phyloP scores from a whole-genome alignment of 2,329 filamentous ascomycete genomes.

The Orbilia brochopaga region DNA sequence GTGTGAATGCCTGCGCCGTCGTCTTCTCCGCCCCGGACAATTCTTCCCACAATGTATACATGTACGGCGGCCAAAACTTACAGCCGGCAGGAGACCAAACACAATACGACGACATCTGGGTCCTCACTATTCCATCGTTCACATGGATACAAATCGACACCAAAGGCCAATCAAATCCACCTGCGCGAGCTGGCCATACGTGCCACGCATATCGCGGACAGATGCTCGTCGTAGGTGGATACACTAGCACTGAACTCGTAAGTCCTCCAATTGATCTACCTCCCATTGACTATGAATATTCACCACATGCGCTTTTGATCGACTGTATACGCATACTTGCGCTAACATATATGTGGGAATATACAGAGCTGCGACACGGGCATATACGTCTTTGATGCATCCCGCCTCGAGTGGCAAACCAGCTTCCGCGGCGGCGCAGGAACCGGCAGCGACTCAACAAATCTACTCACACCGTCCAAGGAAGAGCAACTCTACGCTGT shows the following conservation, averaged over 20 bases:
- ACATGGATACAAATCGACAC: conserved; percentile 74
- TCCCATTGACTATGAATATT: too few relatives aligned
- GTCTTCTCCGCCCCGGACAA: conserved; percentile 75
- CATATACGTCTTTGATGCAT: conserved; percentile 78
- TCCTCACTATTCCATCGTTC: conserved; percentile 78
- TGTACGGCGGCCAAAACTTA: conserved; percentile 78
- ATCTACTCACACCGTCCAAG: conserved; percentile 65
- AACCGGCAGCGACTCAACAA: conserved; percentile 63
- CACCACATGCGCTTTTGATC: neutral
- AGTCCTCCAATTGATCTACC: conserved; percentile 4
- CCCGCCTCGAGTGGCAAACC: conserved; percentile 71
- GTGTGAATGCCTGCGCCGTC: conserved; percentile 73
- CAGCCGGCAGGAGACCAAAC: conserved; percentile 66
- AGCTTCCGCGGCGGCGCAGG: conserved; percentile 71
- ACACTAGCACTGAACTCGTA: conserved; percentile 63
- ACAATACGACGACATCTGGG: conserved; percentile 77
- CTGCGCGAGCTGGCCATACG: conserved; percentile 73
- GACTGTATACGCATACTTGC: neutral
- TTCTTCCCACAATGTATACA: conserved; percentile 76
- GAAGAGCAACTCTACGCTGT: conserved; percentile 71
- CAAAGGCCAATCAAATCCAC: conserved; percentile 60
- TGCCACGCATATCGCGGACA: conserved; percentile 81
- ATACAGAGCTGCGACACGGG: conserved; percentile 67
- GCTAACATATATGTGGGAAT: neutral
- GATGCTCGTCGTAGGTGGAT: conserved; percentile 79